Conservation (phyloP, 2,329 filamentous ascomycete genomes). For the Penicillium sp. region DNA sequence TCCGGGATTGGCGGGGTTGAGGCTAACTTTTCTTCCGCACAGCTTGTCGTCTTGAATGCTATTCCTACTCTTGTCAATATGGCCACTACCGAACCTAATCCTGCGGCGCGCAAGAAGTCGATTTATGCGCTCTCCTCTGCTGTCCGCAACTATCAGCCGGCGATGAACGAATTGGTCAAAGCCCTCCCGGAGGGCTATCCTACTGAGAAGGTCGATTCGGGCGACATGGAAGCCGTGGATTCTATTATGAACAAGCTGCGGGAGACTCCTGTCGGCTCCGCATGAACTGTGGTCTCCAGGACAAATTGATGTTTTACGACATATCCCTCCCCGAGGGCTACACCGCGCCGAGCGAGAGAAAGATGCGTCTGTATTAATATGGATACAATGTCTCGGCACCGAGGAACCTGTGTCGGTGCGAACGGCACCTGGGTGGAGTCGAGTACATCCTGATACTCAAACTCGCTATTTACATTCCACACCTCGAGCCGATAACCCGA, state of each 20-base stretch:
- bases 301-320: not conserved
- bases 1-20: constrained; percentile 18
- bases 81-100: constrained; percentile 55
- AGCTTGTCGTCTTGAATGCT: constrained; percentile 59
- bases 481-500: not conserved
- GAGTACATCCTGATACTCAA: not conserved
- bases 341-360: not conserved
- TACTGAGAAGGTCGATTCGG: constrained; percentile 65
- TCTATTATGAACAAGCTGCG: constrained; percentile 64
- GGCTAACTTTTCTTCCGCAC: constrained; percentile 8
- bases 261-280: constrained; percentile 38
- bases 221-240: constrained; percentile 83
- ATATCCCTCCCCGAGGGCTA: not conserved
- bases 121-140: constrained; percentile 82
- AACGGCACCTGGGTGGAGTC: not conserved
- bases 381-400: not conserved
- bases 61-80: constrained; percentile 66
- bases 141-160: constrained; percentile 83
- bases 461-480: not conserved
- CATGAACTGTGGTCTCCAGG: constrained; percentile 16
- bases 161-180: constrained; percentile 61
- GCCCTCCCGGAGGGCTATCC: constrained; percentile 59
- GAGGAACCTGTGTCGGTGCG: not conserved
- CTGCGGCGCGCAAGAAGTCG: constrained; percentile 74
- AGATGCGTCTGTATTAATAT: not conserved